Conservation (phyloP, 805 yeast species). For the Hanseniaspora pseudoguilliermondii region DNA sequence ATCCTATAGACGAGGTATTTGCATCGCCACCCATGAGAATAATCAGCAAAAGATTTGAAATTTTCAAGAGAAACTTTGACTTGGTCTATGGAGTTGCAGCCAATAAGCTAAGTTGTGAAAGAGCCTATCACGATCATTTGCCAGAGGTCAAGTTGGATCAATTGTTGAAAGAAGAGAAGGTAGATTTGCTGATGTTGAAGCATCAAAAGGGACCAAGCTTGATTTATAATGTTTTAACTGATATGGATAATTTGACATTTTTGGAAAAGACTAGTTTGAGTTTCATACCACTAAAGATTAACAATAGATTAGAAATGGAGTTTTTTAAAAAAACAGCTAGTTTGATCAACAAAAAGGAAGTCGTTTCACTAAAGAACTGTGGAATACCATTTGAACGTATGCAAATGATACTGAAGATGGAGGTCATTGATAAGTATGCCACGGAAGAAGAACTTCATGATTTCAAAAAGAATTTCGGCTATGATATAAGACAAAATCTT, state of each 20-base stretch:
- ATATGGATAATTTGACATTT: conserved; percentile 33
- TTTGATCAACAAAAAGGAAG: conserved; percentile 42
- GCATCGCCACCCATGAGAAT: conserved; percentile 70
- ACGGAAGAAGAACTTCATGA: neutral
- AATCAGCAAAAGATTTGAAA: conserved; percentile 46
- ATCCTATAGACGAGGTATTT: conserved; percentile 45
- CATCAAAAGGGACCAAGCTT: conserved; percentile 27
- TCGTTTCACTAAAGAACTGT: conserved; percentile 47
- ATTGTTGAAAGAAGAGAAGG: conserved; percentile 12
- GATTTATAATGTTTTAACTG: conserved; percentile 35
- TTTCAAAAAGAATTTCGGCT: neutral
- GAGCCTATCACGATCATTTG: neutral
- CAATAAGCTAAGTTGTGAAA: neutral
- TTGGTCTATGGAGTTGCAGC: neutral
- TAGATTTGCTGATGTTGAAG: conserved; percentile 21
- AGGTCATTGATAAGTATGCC: conserved; percentile 1
- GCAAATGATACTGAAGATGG: conserved; percentile 19
- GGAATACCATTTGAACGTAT: conserved; percentile 24
- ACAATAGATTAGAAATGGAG: conserved; percentile 26
- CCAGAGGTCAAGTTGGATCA: neutral
- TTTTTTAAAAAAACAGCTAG: conserved; percentile 37
- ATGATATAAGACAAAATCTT: conserved; percentile 12
- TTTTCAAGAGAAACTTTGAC: conserved; percentile 16
- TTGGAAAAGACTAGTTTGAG: conserved; percentile 46
- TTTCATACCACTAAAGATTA: conserved; percentile 48